These are phyloP conservation scores for Phlebiopsis gigantea DNA, from an alignment of 768 basidiomycete species.

Conservation along the genomic window DNA sequence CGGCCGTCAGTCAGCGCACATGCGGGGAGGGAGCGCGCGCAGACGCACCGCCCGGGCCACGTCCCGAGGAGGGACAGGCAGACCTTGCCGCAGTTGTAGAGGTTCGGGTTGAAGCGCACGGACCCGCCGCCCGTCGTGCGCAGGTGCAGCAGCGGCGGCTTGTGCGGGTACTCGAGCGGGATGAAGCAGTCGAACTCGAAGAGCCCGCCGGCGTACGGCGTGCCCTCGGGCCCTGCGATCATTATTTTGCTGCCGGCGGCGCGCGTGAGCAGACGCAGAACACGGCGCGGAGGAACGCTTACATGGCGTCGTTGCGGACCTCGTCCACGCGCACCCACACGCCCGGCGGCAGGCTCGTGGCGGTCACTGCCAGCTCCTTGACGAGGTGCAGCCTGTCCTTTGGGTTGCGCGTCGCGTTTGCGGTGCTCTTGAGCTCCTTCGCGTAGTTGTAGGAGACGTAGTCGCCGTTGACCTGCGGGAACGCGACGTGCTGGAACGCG, in stretches of 20 bases:
- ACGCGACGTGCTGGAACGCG: slow-evolving; percentile 39
- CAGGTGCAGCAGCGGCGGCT: slow-evolving; percentile 44
- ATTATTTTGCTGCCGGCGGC: slow-evolving; percentile 38
- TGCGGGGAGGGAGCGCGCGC: no score
- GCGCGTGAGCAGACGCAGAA: neutral
- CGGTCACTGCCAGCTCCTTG: slow-evolving; percentile 51
- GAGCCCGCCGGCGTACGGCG: slow-evolving; percentile 64
- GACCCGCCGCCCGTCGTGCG: slow-evolving; percentile 45
- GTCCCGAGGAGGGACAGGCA: slow-evolving; percentile 53
- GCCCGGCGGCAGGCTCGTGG: slow-evolving; percentile 50
- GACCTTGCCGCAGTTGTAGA: slow-evolving; percentile 45
- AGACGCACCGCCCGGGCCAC: slow-evolving; percentile 41
- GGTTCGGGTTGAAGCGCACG: slow-evolving; percentile 53
- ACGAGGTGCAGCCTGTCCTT: slow-evolving; percentile 46
- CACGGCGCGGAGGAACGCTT: slow-evolving; percentile 15
- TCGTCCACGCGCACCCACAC: slow-evolving; percentile 56
- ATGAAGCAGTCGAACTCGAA: slow-evolving; percentile 60
- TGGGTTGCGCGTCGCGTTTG: slow-evolving; percentile 36
- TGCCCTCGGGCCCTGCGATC: slow-evolving; percentile 61
- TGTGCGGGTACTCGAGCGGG: slow-evolving; percentile 44
- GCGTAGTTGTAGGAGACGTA: slow-evolving; percentile 32
- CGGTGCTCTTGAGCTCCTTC: slow-evolving; percentile 26
- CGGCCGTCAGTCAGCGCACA: no score
- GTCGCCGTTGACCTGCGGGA: slow-evolving; percentile 23
- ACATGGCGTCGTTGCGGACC: slow-evolving; percentile 52